These are phyloP conservation scores for Paramecium pentaurelia DNA, from an alignment of 73 alveolate genomes.

Conservation along the genomic window DNA sequence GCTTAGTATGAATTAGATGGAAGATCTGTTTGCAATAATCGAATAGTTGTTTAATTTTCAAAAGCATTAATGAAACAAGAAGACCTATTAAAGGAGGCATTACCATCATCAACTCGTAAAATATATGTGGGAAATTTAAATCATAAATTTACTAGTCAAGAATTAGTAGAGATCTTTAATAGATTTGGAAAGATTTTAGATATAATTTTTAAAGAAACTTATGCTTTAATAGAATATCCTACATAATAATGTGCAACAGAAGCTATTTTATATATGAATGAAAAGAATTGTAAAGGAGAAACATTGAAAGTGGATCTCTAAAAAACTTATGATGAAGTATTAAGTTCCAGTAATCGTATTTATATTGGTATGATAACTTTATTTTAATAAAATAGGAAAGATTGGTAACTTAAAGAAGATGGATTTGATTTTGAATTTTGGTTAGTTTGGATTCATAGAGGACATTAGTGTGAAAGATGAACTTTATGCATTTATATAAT, in stretches of 20 bases:
- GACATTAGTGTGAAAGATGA: conserved; percentile 39
- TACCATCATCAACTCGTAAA: neutral
- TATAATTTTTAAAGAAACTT: conserved; percentile 12
- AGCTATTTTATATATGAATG: conserved; percentile 33
- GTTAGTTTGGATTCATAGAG: conserved; percentile 35
- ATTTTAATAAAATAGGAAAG: neutral
- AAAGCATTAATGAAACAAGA: conserved; percentile 12
- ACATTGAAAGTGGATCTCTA: conserved; percentile 25
- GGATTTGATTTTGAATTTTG: conserved; percentile 33
- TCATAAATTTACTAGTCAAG: conserved; percentile 33
- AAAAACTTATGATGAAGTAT: conserved; percentile 36
- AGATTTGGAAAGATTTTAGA: conserved; percentile 29
- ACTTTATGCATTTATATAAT: conserved; percentile 20
- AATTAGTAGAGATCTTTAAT: neutral
- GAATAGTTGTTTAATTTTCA: conserved; percentile 29
- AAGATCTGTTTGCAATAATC: neutral
- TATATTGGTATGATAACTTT: neutral
- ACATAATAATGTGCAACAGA: conserved; percentile 12
- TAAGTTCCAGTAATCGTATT: neutral
- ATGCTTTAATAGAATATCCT: neutral
- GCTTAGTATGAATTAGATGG: conserved; percentile 48
- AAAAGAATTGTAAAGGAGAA: conserved; percentile 26
- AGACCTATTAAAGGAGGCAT: conserved; percentile 20
- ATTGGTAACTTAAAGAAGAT: conserved; percentile 38
- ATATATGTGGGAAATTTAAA: conserved; percentile 31